Percentiles rank a stretch among this genome's conserved stretches.
phyloP scores from a whole-genome alignment of 148 eudicot genomes.

The Silene latifolia region DNA sequence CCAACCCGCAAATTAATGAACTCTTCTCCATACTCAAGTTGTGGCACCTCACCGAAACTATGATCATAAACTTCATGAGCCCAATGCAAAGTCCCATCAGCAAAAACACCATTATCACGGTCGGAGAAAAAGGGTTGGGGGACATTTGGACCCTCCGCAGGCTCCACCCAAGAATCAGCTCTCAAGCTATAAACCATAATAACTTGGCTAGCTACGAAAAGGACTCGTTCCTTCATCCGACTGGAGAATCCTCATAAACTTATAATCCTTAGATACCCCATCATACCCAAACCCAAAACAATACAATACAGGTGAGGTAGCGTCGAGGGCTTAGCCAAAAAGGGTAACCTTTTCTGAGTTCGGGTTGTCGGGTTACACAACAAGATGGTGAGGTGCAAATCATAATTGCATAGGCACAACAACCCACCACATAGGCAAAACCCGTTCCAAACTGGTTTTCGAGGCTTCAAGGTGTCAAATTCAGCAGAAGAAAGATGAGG shows the following conservation, averaged over 20 bases:
- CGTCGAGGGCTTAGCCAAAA: too few relatives aligned
- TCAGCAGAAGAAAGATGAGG: too few relatives aligned
- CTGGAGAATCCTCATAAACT: conserved; percentile 30
- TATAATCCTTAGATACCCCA: conserved; percentile 20
- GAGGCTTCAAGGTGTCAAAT: too few relatives aligned
- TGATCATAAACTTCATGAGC: conserved; percentile 18
- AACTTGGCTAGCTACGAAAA: conserved; percentile 18
- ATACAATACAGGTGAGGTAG: conserved; percentile 18
- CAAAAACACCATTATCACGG: conserved; percentile 20
- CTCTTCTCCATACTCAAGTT: conserved; percentile 20
- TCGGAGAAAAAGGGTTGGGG: conserved; percentile 19
- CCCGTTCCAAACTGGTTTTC: conserved; percentile 25
- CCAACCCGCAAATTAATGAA: conserved; percentile 11
- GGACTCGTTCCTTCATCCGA: conserved; percentile 17
- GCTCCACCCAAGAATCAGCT: conserved; percentile 22
- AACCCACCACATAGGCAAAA: conserved; percentile 28
- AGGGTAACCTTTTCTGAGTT: conserved; percentile 24
- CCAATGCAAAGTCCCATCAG: conserved; percentile 30
- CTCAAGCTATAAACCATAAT: conserved; percentile 34
- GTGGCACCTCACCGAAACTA: conserved; percentile 23
- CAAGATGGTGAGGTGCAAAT: too few relatives aligned
- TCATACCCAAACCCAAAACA: conserved; percentile 34
- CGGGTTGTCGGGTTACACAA: conserved; percentile 31
- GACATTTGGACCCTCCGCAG: conserved; percentile 18
- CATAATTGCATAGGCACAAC: too few relatives aligned